Base-by-base conservation (phyloP, 148 eudicot species). In the Cornus controversa region DNA sequence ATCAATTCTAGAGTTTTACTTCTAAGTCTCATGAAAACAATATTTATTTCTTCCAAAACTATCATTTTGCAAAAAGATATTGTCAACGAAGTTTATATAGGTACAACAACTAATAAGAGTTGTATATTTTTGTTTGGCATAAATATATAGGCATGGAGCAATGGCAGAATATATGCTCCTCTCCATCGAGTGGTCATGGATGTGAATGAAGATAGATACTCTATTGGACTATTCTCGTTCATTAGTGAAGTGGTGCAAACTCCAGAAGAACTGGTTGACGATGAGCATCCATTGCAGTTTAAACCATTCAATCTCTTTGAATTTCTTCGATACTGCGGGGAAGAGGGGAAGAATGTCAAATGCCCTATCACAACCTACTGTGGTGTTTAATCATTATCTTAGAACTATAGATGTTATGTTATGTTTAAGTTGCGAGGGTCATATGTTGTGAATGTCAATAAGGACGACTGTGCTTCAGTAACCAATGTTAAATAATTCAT, bases 91-190 rank as follows among this genome's bases (percentile, higher is more conserved):
- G n/a, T n/a, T n/a, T 29, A 29, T 29, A 29, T 29, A 29, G 1
- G 3, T 29, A 29, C 34, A 29, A 29, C 34, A 3, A 29, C 34
- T 31, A 10, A n/a, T 2, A 20, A 9, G 6, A 9, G 29, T 24
- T 29, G 24, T 27, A 22, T 16, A 10, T 69, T 20, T 69, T 20
- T n/a, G 53, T 22, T 40, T 10, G 40, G 28, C 20, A 50, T 50
- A 50, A 4, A 50, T 50, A n/a, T 60, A 22, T 71, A 91, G 96
- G 96, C 93, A 73, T 91, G 96, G 96, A 91, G 93, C 85, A 91
- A 91, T 62, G 86, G 86, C 27, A 86, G 93, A 78, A 75, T 89
- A 84, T 86, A 80, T 65, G 79, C 91, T 50, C 85, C 93, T 22
- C 22, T 82, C 0, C 96, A 91, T 78, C 79, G 86, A n/a, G 96